Conservation (phyloP, 2,329 filamentous ascomycete species). For the Penicillium paneum region DNA sequence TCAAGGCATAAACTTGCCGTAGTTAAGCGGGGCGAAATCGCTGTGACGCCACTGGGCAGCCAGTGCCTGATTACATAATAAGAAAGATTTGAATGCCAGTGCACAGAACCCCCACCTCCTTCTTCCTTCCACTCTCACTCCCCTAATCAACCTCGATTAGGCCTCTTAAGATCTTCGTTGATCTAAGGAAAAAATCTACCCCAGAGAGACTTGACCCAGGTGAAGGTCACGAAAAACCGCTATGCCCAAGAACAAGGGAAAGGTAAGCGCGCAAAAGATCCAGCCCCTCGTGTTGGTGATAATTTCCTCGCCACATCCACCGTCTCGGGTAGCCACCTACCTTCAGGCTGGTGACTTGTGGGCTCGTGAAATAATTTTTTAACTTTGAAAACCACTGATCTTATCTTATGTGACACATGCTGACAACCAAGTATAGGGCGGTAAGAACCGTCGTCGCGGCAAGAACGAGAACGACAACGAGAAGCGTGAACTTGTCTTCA, state of each 20-base stretch:
- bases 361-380: background rate
- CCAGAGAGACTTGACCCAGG: constrained; percentile 21
- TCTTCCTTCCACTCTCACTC: constrained; percentile 14
- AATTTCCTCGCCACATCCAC: constrained; percentile 23
- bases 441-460: constrained; percentile 96
- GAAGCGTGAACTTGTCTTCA: constrained; percentile 98
- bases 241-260: constrained; percentile 99
- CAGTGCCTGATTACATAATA: constrained; percentile 26
- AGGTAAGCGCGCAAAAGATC: constrained; percentile 58
- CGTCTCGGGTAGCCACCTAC: constrained; percentile 4
- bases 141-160: constrained; percentile 11
- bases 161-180: constrained; percentile 17
- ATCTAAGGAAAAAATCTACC: constrained; percentile 15
- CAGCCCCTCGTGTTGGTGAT: constrained; percentile 22
- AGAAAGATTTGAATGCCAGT: constrained; percentile 19
- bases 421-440: constrained; percentile 63
- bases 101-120: constrained; percentile 19
- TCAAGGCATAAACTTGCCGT: background rate
- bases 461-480: constrained; percentile 99
- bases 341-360: background rate
- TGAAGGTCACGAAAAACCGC: constrained; percentile 41
- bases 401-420: constrained; percentile 17
- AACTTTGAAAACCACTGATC: background rate
- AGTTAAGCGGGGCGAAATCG: constrained; percentile 4
- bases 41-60: constrained; percentile 9